Conservation (phyloP, 2,329 filamentous ascomycete genomes). For the Ophiocordyceps robertsii region DNA sequence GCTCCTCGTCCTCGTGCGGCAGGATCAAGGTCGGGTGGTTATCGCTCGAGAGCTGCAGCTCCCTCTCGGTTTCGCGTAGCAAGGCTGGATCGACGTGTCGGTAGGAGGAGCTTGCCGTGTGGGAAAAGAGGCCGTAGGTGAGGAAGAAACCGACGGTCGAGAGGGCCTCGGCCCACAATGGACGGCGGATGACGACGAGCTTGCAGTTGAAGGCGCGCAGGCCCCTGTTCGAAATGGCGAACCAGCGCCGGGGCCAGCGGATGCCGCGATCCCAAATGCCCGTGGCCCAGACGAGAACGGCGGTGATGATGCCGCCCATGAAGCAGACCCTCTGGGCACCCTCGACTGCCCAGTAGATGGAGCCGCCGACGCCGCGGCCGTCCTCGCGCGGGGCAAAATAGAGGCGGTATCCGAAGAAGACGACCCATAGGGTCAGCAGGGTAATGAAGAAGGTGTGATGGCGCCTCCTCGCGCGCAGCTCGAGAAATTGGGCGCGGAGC, state of each 20-base stretch:
- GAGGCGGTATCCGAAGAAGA: constrained; percentile 76
- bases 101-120: constrained; percentile 55
- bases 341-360: constrained; percentile 93
- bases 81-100: constrained; percentile 59
- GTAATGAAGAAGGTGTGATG: constrained; percentile 89
- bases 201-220: constrained; percentile 91
- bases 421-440: constrained; percentile 66
- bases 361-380: constrained; percentile 79
- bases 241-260: constrained; percentile 85
- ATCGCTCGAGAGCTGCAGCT: constrained; percentile 34
- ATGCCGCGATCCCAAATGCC: constrained; percentile 95
- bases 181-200: constrained; percentile 73
- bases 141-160: constrained; percentile 65
- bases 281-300: constrained; percentile 79
- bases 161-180: constrained; percentile 67
- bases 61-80: constrained; percentile 45
- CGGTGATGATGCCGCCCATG: constrained; percentile 80
- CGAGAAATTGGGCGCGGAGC: constrained; percentile 82
- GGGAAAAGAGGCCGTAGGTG: constrained; percentile 60
- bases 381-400: constrained; percentile 96
- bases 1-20: constrained; percentile 42
- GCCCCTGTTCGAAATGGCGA: constrained; percentile 78
- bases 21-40: constrained; percentile 28
- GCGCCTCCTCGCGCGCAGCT: constrained; percentile 72
- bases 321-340: constrained; percentile 82